Evolutionary conservation across 2,329 filamentous ascomycete genomes (phyloP), one percentile per base, ranked within the genome.

Genomic region (Seiridium cupressi): DNA sequence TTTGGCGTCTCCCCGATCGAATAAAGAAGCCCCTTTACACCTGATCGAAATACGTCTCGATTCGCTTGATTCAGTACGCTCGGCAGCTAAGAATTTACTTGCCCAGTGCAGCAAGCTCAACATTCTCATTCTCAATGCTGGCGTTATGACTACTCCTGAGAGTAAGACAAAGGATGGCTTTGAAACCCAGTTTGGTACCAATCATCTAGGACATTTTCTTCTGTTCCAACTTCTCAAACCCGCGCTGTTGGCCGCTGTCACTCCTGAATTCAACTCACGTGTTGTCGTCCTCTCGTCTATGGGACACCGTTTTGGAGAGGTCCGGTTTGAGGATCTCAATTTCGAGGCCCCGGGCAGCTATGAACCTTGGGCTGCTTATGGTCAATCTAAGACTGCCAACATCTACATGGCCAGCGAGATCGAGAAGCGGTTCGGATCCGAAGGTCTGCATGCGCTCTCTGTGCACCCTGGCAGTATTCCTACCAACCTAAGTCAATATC

Each of bases 351-450:
- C 40, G 18, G 66, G 61, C 5, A 8, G 7, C 7, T 81, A 82
- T 61, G 51, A 74, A 2, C 72, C 72, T 0, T 73, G 68, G 60
- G 44, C 58, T 1, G 72, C 78, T 0, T 86, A 86, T 60, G 77
- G 73, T 0, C 77, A 82, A 62, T 72, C 74, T 54, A 86, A 86
- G 64, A 74, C 76, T 0, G 81, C 83, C 13, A 83, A 81, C 60
- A 75, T 84, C 32, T 53, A 36, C 26, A 53, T 53, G 49, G 49
- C 49, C 11, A 31, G 8, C 49, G 49, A 53, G 49, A 53, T 53
- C 26, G 49, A 53, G 31, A 32, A 32, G n/a, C 49, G 49, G 7
- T 53, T 32, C 31, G 49, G 26, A 32, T 35, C 49, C 7, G 2
- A 18, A 35, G 49, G 49, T 32, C 34, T 53, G 31, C 49, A 53